Evolutionary conservation across 257 asterid genomes (phyloP).

Genomic region (Cordia subcordata): DNA sequence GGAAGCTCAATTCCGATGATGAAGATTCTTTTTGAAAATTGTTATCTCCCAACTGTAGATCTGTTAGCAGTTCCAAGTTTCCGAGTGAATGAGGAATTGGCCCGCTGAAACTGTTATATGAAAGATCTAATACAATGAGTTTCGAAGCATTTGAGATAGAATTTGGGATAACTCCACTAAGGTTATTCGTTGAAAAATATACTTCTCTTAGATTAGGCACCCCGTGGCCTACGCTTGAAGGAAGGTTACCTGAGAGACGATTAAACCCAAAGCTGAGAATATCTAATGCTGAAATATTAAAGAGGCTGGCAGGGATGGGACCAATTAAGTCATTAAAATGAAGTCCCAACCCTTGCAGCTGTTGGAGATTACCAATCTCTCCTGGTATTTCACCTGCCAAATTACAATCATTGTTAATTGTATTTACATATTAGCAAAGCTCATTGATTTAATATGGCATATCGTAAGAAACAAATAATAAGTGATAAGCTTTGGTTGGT

Average conservation of each 20-base stretch:
- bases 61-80: slow-evolving; percentile 9
- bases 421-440: no score
- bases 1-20: slow-evolving; percentile 13
- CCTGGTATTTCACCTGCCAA: slow-evolving; percentile 37
- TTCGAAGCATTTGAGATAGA: slow-evolving; percentile 30
- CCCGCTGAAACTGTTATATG: slow-evolving; percentile 24
- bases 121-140: slow-evolving; percentile 15
- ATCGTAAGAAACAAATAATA: no score
- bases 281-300: slow-evolving; percentile 34
- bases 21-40: slow-evolving; percentile 15
- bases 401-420: no score
- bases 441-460: no score
- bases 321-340: slow-evolving; percentile 11
- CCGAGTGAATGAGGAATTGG: slow-evolving; percentile 28
- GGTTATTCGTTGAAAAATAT: not conserved
- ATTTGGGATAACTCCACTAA: slow-evolving; percentile 22
- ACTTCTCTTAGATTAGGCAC: not conserved
- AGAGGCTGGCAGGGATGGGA: slow-evolving; percentile 7
- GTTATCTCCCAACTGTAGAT: slow-evolving; percentile 1
- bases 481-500: no score
- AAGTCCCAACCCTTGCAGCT: slow-evolving; percentile 20
- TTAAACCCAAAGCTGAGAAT: slow-evolving; percentile 4
- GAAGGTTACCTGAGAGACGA: slow-evolving; percentile 10
- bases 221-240: slow-evolving; percentile 11
- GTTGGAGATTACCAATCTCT: slow-evolving; percentile 22